Evolutionary conservation across 495 filamentous ascomycete species (phyloP).

Genomic region (Neurospora cerealis): DNA sequence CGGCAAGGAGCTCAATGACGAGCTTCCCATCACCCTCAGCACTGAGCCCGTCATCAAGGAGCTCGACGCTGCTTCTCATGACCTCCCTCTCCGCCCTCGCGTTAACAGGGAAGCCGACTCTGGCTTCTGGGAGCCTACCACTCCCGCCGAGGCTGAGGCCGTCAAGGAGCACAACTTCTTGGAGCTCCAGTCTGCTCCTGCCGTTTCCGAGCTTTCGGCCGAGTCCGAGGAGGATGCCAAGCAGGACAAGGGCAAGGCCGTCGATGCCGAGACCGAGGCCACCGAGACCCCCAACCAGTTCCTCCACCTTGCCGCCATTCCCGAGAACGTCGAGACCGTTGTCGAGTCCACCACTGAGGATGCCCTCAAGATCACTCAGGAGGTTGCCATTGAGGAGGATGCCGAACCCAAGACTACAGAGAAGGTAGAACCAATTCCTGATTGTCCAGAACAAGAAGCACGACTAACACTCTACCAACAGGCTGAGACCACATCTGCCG

Average conservation of each 20-base stretch:
- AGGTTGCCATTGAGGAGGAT: constrained; percentile 1
- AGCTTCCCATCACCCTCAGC: constrained; percentile 8
- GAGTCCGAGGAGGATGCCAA: constrained; percentile 4
- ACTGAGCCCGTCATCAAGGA: constrained; percentile 7
- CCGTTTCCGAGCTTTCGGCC: constrained; percentile 11
- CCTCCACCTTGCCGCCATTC: not conserved
- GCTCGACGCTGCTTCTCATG: constrained; percentile 7
- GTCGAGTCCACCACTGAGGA: constrained; percentile 1
- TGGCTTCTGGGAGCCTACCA: constrained; percentile 20
- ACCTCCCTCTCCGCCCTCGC: constrained; percentile 3
- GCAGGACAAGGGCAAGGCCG: not conserved
- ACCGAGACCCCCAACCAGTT: not conserved
- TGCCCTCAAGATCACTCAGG: constrained; percentile 4
- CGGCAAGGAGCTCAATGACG: constrained; percentile 18
- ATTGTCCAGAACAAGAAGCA: constrained; percentile 6
- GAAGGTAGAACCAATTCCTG: constrained; percentile 16
- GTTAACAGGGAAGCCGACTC: constrained; percentile 20
- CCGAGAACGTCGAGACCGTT: constrained; percentile 4
- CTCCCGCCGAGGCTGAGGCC: constrained; percentile 9
- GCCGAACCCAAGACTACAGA: constrained; percentile 3
- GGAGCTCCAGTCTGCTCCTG: constrained; percentile 3
- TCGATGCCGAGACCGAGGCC: not conserved
- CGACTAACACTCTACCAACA: not conserved
- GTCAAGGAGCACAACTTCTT: constrained; percentile 3
- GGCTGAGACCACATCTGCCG: constrained; percentile 3